Base-by-base conservation (phyloP, 148 eudicot species). In the Silene latifolia region DNA sequence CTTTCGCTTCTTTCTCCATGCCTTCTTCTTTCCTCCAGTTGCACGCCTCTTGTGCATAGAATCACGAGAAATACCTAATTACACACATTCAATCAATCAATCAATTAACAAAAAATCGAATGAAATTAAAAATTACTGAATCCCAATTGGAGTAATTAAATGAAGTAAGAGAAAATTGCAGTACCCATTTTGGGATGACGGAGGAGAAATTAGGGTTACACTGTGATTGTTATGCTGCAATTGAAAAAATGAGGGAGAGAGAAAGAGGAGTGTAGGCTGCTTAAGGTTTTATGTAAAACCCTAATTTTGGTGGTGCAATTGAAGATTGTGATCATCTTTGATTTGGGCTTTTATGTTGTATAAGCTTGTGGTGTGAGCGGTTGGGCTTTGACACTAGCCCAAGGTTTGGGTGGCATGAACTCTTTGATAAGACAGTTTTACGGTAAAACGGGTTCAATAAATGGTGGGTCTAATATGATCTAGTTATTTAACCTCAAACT, bases 1-100 rank as follows among this genome's bases (percentile, higher is more conserved):
- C 93, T 89, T 87, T 87, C 93, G 51, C 91, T 89, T 89, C 90
- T 89, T 89, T 78, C 93, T 87, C 93, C 93, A 89, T 0, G 93
- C 90, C 86, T 89, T 89, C 88, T 89, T 85, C 86, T 89, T 89
- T 72, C 93, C 93, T 56, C 91, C 93, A 86, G 93, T 89, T 77
- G 87, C 93, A 81, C 93, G 90, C 67, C 93, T 84, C 86, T 89
- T 89, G 87, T 89, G 93, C 89, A 89, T 87, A 13, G 91, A 87
- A 80, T 89, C 93, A 73, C 93, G 86, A 47, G 89, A 87, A 42
- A 89, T 89, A 84, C 93, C 93, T 89, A 73, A 51, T 51, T 39
- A 39, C 8, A 39, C 0, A 39, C 56, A 51, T 12, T 51, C 4
- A 51, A 51, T 51, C 29, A 24, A 48, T 48, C 54, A 48, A 25